Evolutionary conservation across 257 asterid genomes (phyloP).

Genomic region (Avicennia marina): DNA sequence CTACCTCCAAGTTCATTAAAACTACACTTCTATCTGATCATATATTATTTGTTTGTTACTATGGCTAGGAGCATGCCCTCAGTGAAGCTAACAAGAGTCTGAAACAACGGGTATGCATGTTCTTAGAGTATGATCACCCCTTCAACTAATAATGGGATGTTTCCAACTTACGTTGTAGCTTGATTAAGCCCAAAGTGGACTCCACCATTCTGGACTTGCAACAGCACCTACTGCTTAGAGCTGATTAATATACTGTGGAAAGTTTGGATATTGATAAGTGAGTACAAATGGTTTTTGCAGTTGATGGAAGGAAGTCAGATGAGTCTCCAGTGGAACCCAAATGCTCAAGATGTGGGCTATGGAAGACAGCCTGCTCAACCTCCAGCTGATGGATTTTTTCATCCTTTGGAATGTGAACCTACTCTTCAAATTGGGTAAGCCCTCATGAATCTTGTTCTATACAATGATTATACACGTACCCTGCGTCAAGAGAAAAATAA

Average conservation of each 20-base stretch:
- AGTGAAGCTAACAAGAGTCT: conserved; percentile 82
- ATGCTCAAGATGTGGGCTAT: conserved; percentile 61
- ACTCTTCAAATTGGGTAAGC: conserved; percentile 86
- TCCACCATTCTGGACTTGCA: too few species aligned
- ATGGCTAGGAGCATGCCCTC: conserved; percentile 82
- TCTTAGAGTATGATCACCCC: not conserved
- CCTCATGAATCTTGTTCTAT: too few species aligned
- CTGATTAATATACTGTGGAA: too few species aligned
- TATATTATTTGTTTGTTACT: conserved; percentile 13
- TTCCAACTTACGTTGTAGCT: too few species aligned
- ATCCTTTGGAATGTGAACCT: conserved; percentile 86
- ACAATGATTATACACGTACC: too few species aligned
- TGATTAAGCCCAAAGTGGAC: too few species aligned
- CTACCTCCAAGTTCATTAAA: not conserved
- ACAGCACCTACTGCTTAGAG: too few species aligned
- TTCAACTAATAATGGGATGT: too few species aligned
- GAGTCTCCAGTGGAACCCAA: conserved; percentile 82
- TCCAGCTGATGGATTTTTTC: conserved; percentile 68
- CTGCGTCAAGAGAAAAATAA: too few species aligned
- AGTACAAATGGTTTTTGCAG: conserved; percentile 24
- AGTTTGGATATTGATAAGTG: not conserved
- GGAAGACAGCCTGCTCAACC: conserved; percentile 58
- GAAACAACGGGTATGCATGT: conserved; percentile 73
- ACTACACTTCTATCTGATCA: not conserved
- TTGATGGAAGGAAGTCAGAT: conserved; percentile 80